Conservation (phyloP, 1,284 basidiomycete genomes). For the Puccinia hordei region DNA sequence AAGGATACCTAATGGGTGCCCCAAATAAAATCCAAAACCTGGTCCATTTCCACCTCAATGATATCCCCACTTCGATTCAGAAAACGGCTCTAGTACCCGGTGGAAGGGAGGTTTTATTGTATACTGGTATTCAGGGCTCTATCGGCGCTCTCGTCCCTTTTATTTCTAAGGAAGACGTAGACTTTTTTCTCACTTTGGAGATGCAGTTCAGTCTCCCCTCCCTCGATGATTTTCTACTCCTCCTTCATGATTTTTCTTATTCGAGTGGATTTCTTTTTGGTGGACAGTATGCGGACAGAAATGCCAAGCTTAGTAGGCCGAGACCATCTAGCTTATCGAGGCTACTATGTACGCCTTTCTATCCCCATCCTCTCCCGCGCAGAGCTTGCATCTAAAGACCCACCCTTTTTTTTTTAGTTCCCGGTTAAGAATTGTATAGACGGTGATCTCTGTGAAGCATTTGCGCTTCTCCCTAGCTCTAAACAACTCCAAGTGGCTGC, state of each 20-base stretch:
- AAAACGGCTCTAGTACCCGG: slow-evolving; percentile 89
- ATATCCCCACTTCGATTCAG: slow-evolving; percentile 85
- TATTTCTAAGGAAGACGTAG: slow-evolving; percentile 94
- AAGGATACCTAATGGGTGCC: slow-evolving; percentile 88
- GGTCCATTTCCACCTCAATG: slow-evolving; percentile 90
- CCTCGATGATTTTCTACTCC: background rate
- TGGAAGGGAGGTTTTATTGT: slow-evolving; percentile 87
- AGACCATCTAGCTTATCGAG: slow-evolving; percentile 58
- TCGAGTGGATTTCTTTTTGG: background rate
- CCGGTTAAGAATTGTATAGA: slow-evolving; percentile 91
- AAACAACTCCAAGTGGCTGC: slow-evolving; percentile 78
- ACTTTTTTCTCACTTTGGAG: slow-evolving; percentile 93
- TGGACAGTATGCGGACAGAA: slow-evolving; percentile 40
- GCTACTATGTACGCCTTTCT: slow-evolving; percentile 52
- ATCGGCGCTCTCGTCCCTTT: slow-evolving; percentile 94
- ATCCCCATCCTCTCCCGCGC: background rate
- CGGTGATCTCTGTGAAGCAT: slow-evolving; percentile 84
- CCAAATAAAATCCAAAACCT: slow-evolving; percentile 89
- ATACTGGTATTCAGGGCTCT: slow-evolving; percentile 90
- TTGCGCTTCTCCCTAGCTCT: slow-evolving; percentile 70
- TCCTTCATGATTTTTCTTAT: background rate
- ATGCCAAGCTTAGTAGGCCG: slow-evolving; percentile 55
- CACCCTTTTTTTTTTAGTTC: slow-evolving; percentile 66
- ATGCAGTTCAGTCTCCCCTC: slow-evolving; percentile 60
- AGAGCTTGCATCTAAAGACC: no score